phyloP scores from a whole-genome alignment of 2,329 filamentous ascomycete genomes.

The Aschersonia sp. region DNA sequence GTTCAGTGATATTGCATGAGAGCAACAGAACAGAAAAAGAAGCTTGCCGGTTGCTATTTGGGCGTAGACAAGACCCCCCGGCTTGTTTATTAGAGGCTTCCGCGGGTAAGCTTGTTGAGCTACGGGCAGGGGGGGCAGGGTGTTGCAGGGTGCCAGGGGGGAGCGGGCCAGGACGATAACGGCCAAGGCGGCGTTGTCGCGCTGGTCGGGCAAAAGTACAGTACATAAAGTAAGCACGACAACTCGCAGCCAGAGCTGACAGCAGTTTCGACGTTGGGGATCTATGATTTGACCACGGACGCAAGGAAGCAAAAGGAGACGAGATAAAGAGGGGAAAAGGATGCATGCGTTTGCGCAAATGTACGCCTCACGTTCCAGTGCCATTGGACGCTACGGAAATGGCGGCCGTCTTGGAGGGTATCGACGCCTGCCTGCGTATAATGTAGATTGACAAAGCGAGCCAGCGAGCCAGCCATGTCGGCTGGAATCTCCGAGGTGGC shows the following conservation, averaged over 20 bases:
- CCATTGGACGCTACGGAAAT: not conserved
- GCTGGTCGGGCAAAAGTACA: too few relatives aligned
- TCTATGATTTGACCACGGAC: not conserved
- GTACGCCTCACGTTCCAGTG: not conserved
- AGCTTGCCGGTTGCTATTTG: not conserved
- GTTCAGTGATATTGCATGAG: not conserved
- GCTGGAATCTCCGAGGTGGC: too few relatives aligned
- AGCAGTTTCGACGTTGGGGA: not conserved
- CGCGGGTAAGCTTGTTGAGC: not conserved
- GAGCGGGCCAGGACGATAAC: not conserved
- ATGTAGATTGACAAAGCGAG: too few relatives aligned
- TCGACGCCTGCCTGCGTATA: too few relatives aligned
- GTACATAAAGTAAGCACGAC: too few relatives aligned
- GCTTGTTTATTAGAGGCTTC: not conserved
- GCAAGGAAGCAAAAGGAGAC: not conserved
- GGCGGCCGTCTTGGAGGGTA: not conserved
- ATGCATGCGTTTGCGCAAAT: not conserved
- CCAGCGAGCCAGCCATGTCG: too few relatives aligned
- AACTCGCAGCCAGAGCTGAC: not conserved
- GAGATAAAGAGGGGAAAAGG: not conserved
- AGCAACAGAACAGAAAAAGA: too few relatives aligned
- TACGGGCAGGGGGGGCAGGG: not conserved
- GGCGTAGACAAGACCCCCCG: not conserved
- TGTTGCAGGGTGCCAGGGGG: not conserved
- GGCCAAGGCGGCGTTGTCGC: not conserved